phyloP scores from a whole-genome alignment of 2,329 filamentous ascomycete genomes.

The Fusarium albidum region DNA sequence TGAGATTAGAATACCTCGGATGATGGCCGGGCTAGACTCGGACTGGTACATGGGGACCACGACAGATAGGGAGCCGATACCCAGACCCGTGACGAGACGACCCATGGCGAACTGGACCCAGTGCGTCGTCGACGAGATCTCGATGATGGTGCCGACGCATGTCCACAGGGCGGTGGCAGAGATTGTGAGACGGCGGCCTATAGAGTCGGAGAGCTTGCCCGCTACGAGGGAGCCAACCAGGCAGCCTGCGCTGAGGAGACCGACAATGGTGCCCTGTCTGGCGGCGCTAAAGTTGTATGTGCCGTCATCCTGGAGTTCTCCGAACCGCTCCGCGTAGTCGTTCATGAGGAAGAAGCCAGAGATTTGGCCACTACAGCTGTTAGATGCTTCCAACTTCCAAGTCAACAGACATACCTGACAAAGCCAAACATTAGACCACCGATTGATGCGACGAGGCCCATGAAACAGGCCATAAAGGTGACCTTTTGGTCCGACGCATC shows the following conservation, averaged over 20 bases:
- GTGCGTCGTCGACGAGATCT: slow-evolving; percentile 61
- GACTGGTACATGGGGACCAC: slow-evolving; percentile 74
- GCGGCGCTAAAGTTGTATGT: slow-evolving; percentile 61
- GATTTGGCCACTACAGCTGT: slow-evolving; percentile 60
- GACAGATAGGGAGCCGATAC: slow-evolving; percentile 71
- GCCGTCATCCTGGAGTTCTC: slow-evolving; percentile 49
- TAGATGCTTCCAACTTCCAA: no score
- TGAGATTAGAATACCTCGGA: slow-evolving; percentile 69
- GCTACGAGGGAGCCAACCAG: slow-evolving; percentile 64
- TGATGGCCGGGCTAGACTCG: slow-evolving; percentile 70
- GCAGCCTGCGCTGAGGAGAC: slow-evolving; percentile 68
- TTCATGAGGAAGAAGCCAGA: slow-evolving; percentile 69
- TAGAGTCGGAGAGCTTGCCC: slow-evolving; percentile 67
- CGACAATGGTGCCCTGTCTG: slow-evolving; percentile 68
- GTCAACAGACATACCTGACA: slow-evolving; percentile 55
- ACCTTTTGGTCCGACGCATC: slow-evolving; percentile 39
- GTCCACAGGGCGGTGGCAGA: slow-evolving; percentile 69
- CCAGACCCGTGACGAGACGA: slow-evolving; percentile 70
- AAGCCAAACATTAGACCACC: slow-evolving; percentile 68
- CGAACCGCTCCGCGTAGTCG: slow-evolving; percentile 65
- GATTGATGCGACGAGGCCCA: slow-evolving; percentile 61
- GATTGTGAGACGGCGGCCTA: slow-evolving; percentile 70
- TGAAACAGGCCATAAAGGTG: slow-evolving; percentile 54
- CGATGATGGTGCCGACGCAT: slow-evolving; percentile 69
- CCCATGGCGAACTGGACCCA: slow-evolving; percentile 74